These are phyloP conservation scores for Mariannaea sp. DNA, from an alignment of 2,329 filamentous ascomycete genomes.

Conservation along the genomic window DNA sequence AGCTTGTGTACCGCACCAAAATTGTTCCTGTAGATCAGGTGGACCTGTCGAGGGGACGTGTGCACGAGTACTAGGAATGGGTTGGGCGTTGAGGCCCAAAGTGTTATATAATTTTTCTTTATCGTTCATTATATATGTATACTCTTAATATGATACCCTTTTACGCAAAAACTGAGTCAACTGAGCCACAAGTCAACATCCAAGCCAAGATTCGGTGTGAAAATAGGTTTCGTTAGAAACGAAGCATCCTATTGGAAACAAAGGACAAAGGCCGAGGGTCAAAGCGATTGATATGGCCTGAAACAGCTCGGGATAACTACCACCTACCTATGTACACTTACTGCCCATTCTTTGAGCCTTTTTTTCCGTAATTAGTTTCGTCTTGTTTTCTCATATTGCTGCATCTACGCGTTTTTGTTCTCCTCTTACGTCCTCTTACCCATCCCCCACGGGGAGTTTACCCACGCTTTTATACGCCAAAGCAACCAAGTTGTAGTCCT, in stretches of 20 bases:
- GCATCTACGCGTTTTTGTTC: neutral
- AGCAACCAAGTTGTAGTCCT: neutral
- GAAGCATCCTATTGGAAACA: neutral
- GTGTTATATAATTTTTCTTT: conserved; percentile 17
- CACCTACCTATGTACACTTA: no score
- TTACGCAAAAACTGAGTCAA: conserved; percentile 3
- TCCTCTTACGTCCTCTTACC: neutral
- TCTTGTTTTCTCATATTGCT: neutral
- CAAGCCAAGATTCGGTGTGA: neutral
- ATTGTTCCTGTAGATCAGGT: conserved; percentile 44
- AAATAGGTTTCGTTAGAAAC: neutral
- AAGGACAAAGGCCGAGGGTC: no score
- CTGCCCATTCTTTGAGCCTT: no score
- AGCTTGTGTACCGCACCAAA: conserved; percentile 51
- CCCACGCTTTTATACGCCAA: neutral
- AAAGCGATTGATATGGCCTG: no score
- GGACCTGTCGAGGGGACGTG: conserved; percentile 41
- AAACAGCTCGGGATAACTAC: no score
- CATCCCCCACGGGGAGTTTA: neutral
- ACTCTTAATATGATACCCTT: conserved; percentile 36
- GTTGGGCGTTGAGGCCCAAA: conserved; percentile 15
- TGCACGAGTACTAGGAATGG: conserved; percentile 16
- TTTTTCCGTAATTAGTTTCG: neutral
- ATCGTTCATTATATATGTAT: conserved; percentile 22
- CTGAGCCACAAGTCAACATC: neutral